These are phyloP conservation scores for Cordyceps javanica DNA, from an alignment of 2,329 filamentous ascomycete species.

Conservation along the genomic window DNA sequence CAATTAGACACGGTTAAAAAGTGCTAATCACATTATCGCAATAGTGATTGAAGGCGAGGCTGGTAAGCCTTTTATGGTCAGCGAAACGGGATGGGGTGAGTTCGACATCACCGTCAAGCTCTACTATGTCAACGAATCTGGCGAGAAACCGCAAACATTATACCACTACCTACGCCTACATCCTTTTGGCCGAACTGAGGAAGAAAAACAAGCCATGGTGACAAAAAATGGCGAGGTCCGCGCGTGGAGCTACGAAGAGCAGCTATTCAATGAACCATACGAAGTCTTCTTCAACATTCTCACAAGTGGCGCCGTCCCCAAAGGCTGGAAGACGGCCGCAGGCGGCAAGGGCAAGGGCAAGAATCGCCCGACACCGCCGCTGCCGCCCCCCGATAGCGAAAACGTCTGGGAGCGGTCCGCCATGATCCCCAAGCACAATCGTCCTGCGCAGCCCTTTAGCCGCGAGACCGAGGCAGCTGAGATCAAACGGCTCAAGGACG, in stretches of 20 bases:
- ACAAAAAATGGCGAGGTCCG: constrained; percentile 58
- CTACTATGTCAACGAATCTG: constrained; percentile 81
- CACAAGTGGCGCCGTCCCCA: constrained; percentile 61
- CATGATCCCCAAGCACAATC: constrained; percentile 63
- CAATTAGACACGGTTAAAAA: background rate
- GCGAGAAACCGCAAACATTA: constrained; percentile 91
- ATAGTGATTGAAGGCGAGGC: constrained; percentile 64
- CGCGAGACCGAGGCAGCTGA: constrained; percentile 61
- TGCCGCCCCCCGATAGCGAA: constrained; percentile 34
- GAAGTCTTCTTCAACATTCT: constrained; percentile 85
- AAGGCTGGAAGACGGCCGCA: constrained; percentile 31
- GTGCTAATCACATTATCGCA: background rate
- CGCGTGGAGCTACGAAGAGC: constrained; percentile 83
- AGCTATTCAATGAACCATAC: constrained; percentile 95
- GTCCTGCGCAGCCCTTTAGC: constrained; percentile 67
- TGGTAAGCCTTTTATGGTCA: constrained; percentile 69
- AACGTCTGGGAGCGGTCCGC: constrained; percentile 62
- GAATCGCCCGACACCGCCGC: constrained; percentile 33
- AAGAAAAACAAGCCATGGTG: constrained; percentile 57
- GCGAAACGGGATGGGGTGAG: constrained; percentile 95
- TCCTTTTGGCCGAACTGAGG: constrained; percentile 79
- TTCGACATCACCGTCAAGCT: constrained; percentile 95
- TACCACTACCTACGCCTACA: constrained; percentile 91
- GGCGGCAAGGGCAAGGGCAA: constrained; percentile 46
- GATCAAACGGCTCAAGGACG: constrained; percentile 55